Conservation (phyloP, 495 filamentous ascomycete species). For the Talaromyces proteolyticus region DNA sequence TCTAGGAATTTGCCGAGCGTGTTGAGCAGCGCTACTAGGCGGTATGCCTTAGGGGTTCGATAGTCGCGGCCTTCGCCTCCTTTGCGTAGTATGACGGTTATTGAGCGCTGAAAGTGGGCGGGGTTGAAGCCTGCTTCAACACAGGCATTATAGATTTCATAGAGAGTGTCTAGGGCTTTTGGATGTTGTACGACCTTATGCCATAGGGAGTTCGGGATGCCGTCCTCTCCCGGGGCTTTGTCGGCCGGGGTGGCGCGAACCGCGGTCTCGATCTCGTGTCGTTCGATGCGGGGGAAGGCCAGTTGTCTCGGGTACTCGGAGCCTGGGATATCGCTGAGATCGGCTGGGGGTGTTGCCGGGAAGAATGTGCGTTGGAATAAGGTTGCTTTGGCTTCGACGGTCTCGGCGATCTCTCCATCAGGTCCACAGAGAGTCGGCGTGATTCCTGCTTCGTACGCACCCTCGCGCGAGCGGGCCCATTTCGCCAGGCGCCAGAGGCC, state of each 20-base stretch:
- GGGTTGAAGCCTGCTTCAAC: slow-evolving; percentile 15
- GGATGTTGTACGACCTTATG: slow-evolving; percentile 5
- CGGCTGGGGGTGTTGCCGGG: slow-evolving; percentile 9
- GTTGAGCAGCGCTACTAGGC: slow-evolving; percentile 25
- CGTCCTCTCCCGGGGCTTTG: slow-evolving; percentile 20
- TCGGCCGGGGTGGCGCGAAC: slow-evolving; percentile 10
- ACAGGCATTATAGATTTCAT: slow-evolving; percentile 17
- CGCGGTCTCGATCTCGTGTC: slow-evolving; percentile 13
- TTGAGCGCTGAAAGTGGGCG: slow-evolving; percentile 16
- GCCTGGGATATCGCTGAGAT: slow-evolving; percentile 17
- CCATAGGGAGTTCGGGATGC: slow-evolving; percentile 16
- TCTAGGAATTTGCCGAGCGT: slow-evolving; percentile 27
- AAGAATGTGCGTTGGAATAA: slow-evolving; percentile 18
- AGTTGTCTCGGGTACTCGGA: slow-evolving; percentile 11
- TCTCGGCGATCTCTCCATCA: not conserved
- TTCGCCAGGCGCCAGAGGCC: slow-evolving; percentile 10
- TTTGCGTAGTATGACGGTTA: slow-evolving; percentile 26
- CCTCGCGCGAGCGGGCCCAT: slow-evolving; percentile 7
- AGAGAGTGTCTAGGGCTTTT: slow-evolving; percentile 4
- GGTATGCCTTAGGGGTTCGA: slow-evolving; percentile 18
- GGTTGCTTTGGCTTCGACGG: slow-evolving; percentile 10
- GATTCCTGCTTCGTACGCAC: not conserved
- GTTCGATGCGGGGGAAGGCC: slow-evolving; percentile 12
- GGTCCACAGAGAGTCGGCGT: not conserved
- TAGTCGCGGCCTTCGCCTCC: slow-evolving; percentile 17